Conservation (phyloP, 495 filamentous ascomycete genomes). For the Annulohypoxylon maeteangense region DNA sequence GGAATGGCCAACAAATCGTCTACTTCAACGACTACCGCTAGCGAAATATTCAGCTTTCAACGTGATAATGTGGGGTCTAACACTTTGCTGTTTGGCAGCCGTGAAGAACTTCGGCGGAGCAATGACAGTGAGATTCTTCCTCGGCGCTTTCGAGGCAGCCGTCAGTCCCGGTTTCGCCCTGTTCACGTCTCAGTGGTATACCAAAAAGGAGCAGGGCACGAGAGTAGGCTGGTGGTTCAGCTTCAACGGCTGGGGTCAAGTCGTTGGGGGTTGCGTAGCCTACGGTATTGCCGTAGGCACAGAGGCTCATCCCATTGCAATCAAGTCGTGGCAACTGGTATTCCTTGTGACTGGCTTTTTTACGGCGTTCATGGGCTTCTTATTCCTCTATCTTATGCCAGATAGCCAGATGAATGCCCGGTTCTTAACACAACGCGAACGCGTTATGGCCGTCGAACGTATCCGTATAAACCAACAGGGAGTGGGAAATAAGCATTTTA, state of each 20-base stretch:
- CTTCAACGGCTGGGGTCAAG: slow-evolving; percentile 70
- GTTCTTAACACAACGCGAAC: slow-evolving; percentile 72
- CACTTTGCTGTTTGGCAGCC: slow-evolving; percentile 65
- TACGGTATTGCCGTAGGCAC: slow-evolving; percentile 73
- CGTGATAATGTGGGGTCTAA: slow-evolving; percentile 67
- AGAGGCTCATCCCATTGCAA: slow-evolving; percentile 59
- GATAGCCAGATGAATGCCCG: slow-evolving; percentile 76
- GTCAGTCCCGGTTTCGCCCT: slow-evolving; percentile 73
- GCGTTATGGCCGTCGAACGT: slow-evolving; percentile 66
- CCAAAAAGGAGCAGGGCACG: slow-evolving; percentile 66
- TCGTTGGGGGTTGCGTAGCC: slow-evolving; percentile 70
- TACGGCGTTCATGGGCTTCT: slow-evolving; percentile 65
- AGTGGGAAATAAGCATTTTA: slow-evolving; percentile 76
- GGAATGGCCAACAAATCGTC: slow-evolving; percentile 71
- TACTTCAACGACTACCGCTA: slow-evolving; percentile 68
- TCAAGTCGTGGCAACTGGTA: slow-evolving; percentile 74
- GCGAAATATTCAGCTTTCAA: slow-evolving; percentile 69
- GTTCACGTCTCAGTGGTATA: slow-evolving; percentile 73
- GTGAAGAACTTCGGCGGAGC: slow-evolving; percentile 55
- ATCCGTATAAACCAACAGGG: slow-evolving; percentile 73
- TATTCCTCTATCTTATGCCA: slow-evolving; percentile 72
- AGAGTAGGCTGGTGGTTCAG: slow-evolving; percentile 72
- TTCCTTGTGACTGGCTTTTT: slow-evolving; percentile 74
- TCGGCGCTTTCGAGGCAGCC: slow-evolving; percentile 70
- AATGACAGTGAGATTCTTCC: slow-evolving; percentile 68